Percentiles rank a stretch among this genome's conserved stretches.
These are phyloP conservation scores for Filobasidium floriforme DNA, from an alignment of 768 basidiomycete genomes.

Conservation along the genomic window DNA sequence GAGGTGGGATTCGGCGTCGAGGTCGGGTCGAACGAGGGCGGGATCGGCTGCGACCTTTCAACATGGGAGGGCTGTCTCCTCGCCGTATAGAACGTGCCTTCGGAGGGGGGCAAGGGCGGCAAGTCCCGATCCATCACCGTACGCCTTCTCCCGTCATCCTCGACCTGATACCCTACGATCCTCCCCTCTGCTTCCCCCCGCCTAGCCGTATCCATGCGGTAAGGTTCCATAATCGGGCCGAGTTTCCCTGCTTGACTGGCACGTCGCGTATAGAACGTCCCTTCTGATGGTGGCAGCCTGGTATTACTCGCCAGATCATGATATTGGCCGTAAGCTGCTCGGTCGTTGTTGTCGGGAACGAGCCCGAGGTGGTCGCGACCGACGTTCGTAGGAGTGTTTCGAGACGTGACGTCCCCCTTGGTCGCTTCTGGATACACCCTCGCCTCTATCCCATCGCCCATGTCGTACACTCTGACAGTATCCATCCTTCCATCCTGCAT, in stretches of 20 bases:
- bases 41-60: neutral
- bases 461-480: neutral
- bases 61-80: no score
- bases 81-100: neutral
- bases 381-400: neutral
- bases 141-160: no score
- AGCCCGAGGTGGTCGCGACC: neutral
- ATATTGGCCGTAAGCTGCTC: neutral
- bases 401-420: neutral
- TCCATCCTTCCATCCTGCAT: constrained; percentile 8
- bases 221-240: neutral
- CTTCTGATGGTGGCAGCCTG: neutral
- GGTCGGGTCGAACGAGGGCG: neutral
- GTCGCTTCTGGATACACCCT: neutral
- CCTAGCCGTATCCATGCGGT: neutral
- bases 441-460: constrained; percentile 2
- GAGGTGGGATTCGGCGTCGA: neutral
- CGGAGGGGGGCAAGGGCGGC: neutral
- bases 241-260: neutral
- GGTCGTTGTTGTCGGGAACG: neutral
- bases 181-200: no score
- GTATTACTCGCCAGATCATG: neutral
- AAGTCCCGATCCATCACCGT: neutral
- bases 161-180: no score
- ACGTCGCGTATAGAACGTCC: neutral